Conservation (phyloP, 768 basidiomycete genomes). For the Glaciozyma antarctica region DNA sequence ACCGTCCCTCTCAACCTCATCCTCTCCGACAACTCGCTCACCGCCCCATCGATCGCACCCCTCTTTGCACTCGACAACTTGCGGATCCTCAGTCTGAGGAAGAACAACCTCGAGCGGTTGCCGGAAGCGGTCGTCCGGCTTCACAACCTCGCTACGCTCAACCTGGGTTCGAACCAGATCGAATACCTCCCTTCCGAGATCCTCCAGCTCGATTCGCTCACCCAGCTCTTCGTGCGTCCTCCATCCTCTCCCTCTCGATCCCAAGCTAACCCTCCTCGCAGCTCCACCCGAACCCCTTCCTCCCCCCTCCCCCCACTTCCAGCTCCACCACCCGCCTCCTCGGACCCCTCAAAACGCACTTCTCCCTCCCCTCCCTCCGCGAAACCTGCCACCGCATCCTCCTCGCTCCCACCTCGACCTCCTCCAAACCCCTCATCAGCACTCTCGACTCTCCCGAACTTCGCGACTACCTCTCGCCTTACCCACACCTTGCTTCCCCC, state of each 20-base stretch:
- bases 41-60: slow-evolving; percentile 15
- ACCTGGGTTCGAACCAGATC: slow-evolving; percentile 17
- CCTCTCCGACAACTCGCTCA: slow-evolving; percentile 25
- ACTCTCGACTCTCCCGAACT: not conserved
- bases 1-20: slow-evolving; percentile 15
- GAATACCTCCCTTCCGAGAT: slow-evolving; percentile 26
- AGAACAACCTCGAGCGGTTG: slow-evolving; percentile 22
- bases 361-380: slow-evolving; percentile 19
- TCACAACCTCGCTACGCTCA: slow-evolving; percentile 12
- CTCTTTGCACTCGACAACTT: slow-evolving; percentile 29
- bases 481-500: not conserved
- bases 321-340: slow-evolving; percentile 9
- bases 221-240: slow-evolving; percentile 7
- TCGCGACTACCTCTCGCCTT: slow-evolving; percentile 1
- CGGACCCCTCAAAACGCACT: slow-evolving; percentile 18
- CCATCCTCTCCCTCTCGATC: slow-evolving; percentile 11
- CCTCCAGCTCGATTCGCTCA: slow-evolving; percentile 1
- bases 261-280: not conserved
- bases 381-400: slow-evolving; percentile 26
- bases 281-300: slow-evolving; percentile 29
- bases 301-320: not conserved
- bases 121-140: slow-evolving; percentile 27
- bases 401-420: slow-evolving; percentile 10
- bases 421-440: not conserved
- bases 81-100: slow-evolving; percentile 18